Base-by-base conservation (phyloP, 768 basidiomycete genomes). In the Rhodocollybia butyracea region DNA sequence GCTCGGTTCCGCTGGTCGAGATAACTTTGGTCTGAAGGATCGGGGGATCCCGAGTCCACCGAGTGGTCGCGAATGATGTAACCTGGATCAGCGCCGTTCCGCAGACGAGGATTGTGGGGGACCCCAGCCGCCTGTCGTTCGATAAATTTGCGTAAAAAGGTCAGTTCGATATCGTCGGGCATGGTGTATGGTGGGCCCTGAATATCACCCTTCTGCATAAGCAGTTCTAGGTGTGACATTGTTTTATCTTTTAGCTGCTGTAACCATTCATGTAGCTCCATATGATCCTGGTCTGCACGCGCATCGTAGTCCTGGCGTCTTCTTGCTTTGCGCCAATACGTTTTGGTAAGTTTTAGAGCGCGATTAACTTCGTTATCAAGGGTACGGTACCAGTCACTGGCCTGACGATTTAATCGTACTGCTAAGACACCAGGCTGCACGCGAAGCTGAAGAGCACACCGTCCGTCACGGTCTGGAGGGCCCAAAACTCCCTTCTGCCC, bases 201-300 rank as follows among this genome's bases (percentile, higher is more conserved):
- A 29, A 91, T 91, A 59, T 91, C 89, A 64, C 88, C 88, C 64
- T 91, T 90, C 66, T 91, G 89, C 86, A 91, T 91, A 61, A 91
- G 82, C 2, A 91, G 77, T 68, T 91, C 89, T 42, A 91, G 77
- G 70, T 91, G 88, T 45, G 88, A 88, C 89, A 91, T 91, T 50
- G 87, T 89, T 69, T 90, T 91, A 70, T 91, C 89, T 68, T 91
- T 91, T 62, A 91, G 76, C 67, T 91, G 89, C 62, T 91, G 89
- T 2, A 91, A 73, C 89, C 89, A 91, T 65, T 91, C 89, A 63
- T 91, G 89, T 21, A 91, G 72, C 65, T 91, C 89, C 89, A 91
- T 91, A 64, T 91, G 89, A 65, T 91, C 89, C 66, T 90, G 89
- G 74, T 91, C 89, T 1, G 89, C 89, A 46, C 86, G 83, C 48